These are phyloP conservation scores for Epithele typhae DNA, from an alignment of 768 basidiomycete genomes.

Conservation along the genomic window DNA sequence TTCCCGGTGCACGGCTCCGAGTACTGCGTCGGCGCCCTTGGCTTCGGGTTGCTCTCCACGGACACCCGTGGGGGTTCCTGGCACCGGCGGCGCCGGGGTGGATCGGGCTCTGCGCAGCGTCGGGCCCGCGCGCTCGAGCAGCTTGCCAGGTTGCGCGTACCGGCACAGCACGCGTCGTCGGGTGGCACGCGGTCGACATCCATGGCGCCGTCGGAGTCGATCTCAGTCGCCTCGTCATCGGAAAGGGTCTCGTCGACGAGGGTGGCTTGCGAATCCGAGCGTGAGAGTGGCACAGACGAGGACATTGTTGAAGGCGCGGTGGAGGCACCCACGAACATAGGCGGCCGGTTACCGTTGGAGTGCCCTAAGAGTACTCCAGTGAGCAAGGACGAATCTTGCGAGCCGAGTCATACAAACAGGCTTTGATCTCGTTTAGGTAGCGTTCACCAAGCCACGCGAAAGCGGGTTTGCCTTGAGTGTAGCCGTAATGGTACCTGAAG, in stretches of 20 bases:
- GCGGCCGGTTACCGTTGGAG: constrained; percentile 10
- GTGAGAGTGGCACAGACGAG: neutral
- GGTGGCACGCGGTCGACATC: neutral
- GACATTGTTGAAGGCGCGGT: neutral
- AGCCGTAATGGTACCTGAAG: constrained; percentile 15
- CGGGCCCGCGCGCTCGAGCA: neutral
- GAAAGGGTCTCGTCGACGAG: constrained; percentile 3
- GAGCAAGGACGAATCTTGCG: neutral
- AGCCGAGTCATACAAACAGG: constrained; percentile 5
- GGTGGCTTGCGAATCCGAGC: constrained; percentile 1
- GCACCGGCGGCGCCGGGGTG: neutral
- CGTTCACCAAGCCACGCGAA: constrained; percentile 18
- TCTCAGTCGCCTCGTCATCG: neutral
- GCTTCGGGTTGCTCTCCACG: constrained; percentile 4
- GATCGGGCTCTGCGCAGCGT: neutral
- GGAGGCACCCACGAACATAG: constrained; percentile 10
- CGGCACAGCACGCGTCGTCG: neutral
- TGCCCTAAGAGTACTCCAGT: neutral
- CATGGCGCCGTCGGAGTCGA: neutral
- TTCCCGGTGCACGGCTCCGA: neutral
- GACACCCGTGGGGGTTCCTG: neutral
- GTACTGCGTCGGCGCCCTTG: neutral
- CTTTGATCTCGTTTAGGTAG: constrained; percentile 17
- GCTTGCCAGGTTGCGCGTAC: neutral
- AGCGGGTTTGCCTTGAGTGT: constrained; percentile 6